Percentiles rank a stretch among this genome's conserved stretches.
These are phyloP conservation scores for Gracilaria domingensis DNA, from an alignment of 23 red algal species.

Conservation along the genomic window DNA sequence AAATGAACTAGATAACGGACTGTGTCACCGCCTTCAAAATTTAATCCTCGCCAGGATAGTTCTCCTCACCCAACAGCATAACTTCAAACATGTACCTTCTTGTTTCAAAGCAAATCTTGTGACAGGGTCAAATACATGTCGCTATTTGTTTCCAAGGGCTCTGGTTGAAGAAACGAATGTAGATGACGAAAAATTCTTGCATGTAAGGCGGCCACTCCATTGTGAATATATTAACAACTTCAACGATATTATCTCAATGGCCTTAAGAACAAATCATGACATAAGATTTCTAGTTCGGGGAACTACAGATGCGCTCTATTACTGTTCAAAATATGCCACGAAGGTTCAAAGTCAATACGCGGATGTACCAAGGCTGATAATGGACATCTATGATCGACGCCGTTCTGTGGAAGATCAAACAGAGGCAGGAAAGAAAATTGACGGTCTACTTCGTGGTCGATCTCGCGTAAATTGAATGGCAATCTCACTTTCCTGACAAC, in stretches of 20 bases:
- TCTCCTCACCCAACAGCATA: not conserved
- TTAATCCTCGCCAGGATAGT: not conserved
- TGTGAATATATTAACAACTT: not conserved
- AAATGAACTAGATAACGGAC: too few relatives aligned
- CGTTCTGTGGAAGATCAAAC: not conserved
- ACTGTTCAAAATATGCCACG: not conserved
- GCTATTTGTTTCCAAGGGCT: not conserved
- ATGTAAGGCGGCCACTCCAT: too few relatives aligned
- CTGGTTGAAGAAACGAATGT: not conserved
- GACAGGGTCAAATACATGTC: not conserved
- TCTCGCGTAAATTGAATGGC: constrained; percentile 1
- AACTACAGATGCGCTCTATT: not conserved
- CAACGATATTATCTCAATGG: not conserved
- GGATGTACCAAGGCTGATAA: not conserved
- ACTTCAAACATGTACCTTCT: not conserved
- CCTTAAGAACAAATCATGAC: not conserved
- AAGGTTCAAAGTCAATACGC: not conserved
- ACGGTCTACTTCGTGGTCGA: not conserved
- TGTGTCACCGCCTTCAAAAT: not conserved
- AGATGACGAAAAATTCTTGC: too few relatives aligned
- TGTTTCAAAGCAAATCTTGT: not conserved
- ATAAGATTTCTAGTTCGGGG: constrained; percentile 4
- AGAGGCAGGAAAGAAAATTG: not conserved
- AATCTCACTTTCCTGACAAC: too few relatives aligned
- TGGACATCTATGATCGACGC: not conserved